These are phyloP conservation scores for Phyllosticta capitalensis DNA, from an alignment of 2,329 filamentous ascomycete species.

Conservation along the genomic window DNA sequence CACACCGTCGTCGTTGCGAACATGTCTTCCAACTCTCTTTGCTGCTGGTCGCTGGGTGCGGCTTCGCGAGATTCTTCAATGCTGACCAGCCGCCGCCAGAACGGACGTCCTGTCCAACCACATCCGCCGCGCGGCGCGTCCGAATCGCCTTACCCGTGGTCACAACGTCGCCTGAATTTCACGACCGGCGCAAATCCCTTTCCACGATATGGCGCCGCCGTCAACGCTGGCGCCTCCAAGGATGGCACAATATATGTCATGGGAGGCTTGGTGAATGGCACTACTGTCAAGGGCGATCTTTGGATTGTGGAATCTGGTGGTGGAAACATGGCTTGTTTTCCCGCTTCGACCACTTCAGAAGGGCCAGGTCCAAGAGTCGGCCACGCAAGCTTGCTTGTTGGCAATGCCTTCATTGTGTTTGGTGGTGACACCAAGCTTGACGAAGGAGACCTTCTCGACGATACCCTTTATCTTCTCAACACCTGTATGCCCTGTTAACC, in stretches of 20 bases:
- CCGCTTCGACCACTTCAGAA: conserved; percentile 82
- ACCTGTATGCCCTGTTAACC: conserved; percentile 60
- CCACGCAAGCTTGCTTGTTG: conserved; percentile 85
- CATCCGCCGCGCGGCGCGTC: conserved; percentile 38
- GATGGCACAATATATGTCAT: conserved; percentile 97
- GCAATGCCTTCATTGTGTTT: conserved; percentile 98
- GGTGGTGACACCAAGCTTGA: conserved; percentile 97
- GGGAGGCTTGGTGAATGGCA: conserved; percentile 90
- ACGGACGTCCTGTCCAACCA: conserved; percentile 5
- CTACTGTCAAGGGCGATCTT: conserved; percentile 90
- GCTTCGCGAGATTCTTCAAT: conserved; percentile 15
- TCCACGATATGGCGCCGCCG: conserved; percentile 90
- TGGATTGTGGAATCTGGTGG: conserved; percentile 92
- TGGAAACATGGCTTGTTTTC: conserved; percentile 80
- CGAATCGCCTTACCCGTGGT: conserved; percentile 93
- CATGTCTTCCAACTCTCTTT: background rate
- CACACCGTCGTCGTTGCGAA: background rate
- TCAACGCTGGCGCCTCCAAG: conserved; percentile 86
- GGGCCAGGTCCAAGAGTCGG: conserved; percentile 92
- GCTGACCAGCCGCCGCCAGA: conserved; percentile 7
- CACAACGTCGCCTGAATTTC: conserved; percentile 78
- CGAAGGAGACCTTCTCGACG: conserved; percentile 81
- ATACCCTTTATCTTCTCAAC: conserved; percentile 92
- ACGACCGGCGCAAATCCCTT: conserved; percentile 81
- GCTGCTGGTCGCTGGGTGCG: background rate